Evolutionary conservation across 2,329 filamentous ascomycete genomes (phyloP), one percentile per base, ranked within the genome.

Genomic region (Trichophyton rubrum): DNA sequence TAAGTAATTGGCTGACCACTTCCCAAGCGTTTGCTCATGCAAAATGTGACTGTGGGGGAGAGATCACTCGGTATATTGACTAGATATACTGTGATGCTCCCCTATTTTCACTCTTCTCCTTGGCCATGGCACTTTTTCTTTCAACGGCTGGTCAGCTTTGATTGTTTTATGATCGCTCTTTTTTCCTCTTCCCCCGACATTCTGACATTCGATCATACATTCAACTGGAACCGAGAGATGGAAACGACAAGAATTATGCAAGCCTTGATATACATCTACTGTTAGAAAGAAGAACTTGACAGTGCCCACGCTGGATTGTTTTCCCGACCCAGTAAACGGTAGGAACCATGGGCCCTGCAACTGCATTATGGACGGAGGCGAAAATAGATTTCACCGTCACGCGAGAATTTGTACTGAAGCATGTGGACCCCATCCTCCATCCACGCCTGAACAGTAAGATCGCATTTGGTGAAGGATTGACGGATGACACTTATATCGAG

Each of bases 401-500:
- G 41, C 68, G 70, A 3, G 73, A 74, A 40, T 78, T 73, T 63
- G 68, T 78, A 58, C 68, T 74, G 49, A 66, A 65, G 24, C 67
- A 70, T 30, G 64, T 72, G 13, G 65, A 66, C n/a, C 65, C 68
- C 3, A 61, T 62, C 55, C 65, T 67, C 43, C 67, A 70, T 45
- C 66, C 73, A 15, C 69, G 67, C n/a, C 66, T 69, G n/a, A 67
- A 71, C 4, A 68, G 72, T 59, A 68, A 72, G 4, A 67, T 72
- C 8, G 68, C 71, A 15, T 77, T 75, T 70, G 76, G 75, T 2
- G 75, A 77, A 56, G 75, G 74, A 9, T 62, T 78, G 60, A 78
- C 76, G 24, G 75, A 75, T 58, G 75, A 77, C 64, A 77, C 75
- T 2, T 85, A 85, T 65, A 78, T 85, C 66, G 82, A 85, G 68